Percentiles rank a stretch among this genome's conserved stretches.
Evolutionary conservation across 345 rosid species (phyloP).

Genomic region (Trapa bicornis): DNA sequence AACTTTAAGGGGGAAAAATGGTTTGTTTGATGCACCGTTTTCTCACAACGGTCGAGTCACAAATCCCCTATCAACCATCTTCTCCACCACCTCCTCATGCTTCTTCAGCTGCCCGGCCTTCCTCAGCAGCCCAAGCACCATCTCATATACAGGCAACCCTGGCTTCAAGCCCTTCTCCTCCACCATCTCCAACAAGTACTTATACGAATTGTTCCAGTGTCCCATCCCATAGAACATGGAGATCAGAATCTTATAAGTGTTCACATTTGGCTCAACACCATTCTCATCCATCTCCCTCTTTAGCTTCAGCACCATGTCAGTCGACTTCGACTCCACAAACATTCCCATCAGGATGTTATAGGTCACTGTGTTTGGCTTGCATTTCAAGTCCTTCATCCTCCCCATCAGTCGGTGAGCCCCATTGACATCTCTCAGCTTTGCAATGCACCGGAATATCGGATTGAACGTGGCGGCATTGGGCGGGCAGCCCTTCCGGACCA

Average conservation of each 20-base stretch:
- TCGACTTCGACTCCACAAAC: conserved; percentile 58
- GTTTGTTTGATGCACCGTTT: neutral
- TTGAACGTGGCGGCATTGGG: conserved; percentile 73
- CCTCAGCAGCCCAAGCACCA: conserved; percentile 66
- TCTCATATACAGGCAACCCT: conserved; percentile 44
- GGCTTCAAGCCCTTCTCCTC: conserved; percentile 77
- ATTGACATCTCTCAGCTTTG: conserved; percentile 64
- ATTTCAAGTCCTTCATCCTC: conserved; percentile 60
- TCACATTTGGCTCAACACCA: conserved; percentile 73
- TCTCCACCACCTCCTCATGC: conserved; percentile 89
- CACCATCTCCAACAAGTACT: conserved; percentile 66
- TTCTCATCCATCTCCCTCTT: conserved; percentile 88
- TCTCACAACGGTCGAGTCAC: conserved; percentile 36
- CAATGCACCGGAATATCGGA: conserved; percentile 54
- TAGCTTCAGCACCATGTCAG: conserved; percentile 85
- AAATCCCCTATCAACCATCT: conserved; percentile 64
- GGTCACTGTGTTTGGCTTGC: conserved; percentile 53
- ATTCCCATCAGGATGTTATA: conserved; percentile 69
- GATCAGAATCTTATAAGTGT: conserved; percentile 66
- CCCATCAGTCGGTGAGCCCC: conserved; percentile 63
- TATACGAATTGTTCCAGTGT: conserved; percentile 93
- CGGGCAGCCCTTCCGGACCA: conserved; percentile 48
- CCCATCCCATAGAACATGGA: conserved; percentile 87
- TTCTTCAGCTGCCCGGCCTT: conserved; percentile 74
- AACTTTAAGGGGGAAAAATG: no score